Evolutionary conservation across 345 rosid genomes (phyloP).

Genomic region (Trapa incisa): DNA sequence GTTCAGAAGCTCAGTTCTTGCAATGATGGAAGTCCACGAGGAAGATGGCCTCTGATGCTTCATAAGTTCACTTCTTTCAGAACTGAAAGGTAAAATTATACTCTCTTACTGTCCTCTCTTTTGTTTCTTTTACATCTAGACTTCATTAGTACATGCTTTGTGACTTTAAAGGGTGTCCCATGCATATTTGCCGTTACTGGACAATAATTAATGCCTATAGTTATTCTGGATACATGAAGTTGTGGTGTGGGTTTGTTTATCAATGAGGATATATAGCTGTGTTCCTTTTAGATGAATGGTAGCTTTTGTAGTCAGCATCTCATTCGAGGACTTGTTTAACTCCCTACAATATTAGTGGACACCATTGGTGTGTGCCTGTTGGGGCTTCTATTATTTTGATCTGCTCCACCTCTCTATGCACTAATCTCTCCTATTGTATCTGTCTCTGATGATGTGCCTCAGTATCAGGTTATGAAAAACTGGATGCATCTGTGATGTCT

Average conservation of each 20-base stretch:
- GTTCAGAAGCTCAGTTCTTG: slow-evolving; percentile 28
- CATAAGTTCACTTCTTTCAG: too few relatives aligned
- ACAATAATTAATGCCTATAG: background rate
- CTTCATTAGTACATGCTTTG: too few relatives aligned
- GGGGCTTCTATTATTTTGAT: too few relatives aligned
- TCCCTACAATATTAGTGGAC: background rate
- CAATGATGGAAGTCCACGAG: slow-evolving; percentile 8
- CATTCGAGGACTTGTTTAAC: background rate
- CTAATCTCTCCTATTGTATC: background rate
- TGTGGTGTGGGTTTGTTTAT: background rate
- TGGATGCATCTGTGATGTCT: background rate
- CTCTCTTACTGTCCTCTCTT: too few relatives aligned
- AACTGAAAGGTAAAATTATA: too few relatives aligned
- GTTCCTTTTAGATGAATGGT: too few relatives aligned
- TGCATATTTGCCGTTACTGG: too few relatives aligned
- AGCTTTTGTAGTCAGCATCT: background rate
- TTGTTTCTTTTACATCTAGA: too few relatives aligned
- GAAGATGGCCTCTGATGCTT: too few relatives aligned
- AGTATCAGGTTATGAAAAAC: background rate
- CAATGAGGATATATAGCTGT: background rate
- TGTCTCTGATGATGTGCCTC: background rate
- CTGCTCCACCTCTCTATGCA: too few relatives aligned
- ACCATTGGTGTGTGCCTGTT: background rate
- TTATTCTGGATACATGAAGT: background rate
- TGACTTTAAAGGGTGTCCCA: too few relatives aligned